phyloP scores from a whole-genome alignment of 176 grass and related monocot species.

The Raddia distichophylla region DNA sequence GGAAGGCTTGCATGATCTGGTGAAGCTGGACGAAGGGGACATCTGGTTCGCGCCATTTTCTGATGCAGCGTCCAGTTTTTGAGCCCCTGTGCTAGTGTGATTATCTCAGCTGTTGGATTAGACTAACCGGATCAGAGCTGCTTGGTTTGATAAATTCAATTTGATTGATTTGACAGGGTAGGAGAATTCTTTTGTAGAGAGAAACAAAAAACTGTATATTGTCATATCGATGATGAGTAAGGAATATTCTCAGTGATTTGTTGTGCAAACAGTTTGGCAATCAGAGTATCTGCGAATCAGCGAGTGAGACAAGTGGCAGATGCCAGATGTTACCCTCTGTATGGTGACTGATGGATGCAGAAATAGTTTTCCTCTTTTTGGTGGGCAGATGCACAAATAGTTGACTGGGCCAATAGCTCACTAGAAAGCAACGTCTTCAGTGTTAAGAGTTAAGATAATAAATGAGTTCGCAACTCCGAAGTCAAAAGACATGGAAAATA shows the following conservation, averaged over 20 bases:
- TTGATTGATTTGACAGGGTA: not conserved
- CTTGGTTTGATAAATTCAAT: not conserved
- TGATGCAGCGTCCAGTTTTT: constrained; percentile 4
- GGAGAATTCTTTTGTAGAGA: not conserved
- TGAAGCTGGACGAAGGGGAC: constrained; percentile 51
- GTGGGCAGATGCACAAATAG: not conserved
- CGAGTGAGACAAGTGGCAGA: not conserved
- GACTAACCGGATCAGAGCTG: not conserved
- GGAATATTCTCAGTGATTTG: not conserved
- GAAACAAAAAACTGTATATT: not conserved
- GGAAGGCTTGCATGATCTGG: constrained; percentile 68
- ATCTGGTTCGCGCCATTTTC: constrained; percentile 42
- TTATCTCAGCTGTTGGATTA: not conserved
- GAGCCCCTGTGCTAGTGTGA: not conserved
- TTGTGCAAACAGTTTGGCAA: not conserved
- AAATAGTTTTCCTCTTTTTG: not conserved
- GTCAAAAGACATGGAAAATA: too few relatives aligned
- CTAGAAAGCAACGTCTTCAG: not conserved
- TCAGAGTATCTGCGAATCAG: too few relatives aligned
- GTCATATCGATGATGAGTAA: not conserved
- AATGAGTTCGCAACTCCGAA: not conserved
- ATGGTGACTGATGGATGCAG: not conserved
- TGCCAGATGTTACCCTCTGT: not conserved
- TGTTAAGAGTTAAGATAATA: not conserved
- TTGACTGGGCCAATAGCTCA: not conserved